Evolutionary conservation across 306 rosid species (phyloP), one percentile per base, ranked within the genome.

Genomic region (Abrus precatorius): DNA sequence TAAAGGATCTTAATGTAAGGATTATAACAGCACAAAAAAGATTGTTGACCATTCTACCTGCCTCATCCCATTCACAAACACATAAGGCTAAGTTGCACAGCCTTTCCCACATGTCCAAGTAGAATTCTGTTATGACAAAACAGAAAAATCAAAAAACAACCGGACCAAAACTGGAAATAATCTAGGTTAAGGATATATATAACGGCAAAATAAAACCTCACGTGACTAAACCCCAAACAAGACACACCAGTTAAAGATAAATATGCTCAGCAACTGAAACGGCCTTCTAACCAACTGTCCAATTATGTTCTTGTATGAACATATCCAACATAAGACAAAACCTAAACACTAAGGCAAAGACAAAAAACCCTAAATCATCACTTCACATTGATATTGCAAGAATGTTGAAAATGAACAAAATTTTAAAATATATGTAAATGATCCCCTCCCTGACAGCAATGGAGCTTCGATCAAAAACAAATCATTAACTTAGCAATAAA

Each of bases 41-140:
- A 80, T 48, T 30, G 77, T 20, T 49, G 62, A 70, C 76, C 83
- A 13, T 79, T 60, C 87, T 83, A 85, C 91, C 85, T 87, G 83
- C 81, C 83, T 80, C 72, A 13, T 80, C 76, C 81, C 78, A 80
- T 83, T 85, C 86, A 75, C 69, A 77, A 62, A 79, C 50, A 83
- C 59, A 75, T 63, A 84, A 86, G 83, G 77, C 70, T 63, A 76
- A 78, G 86, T 86, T 76, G 83, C 79, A 69, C 78, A 53, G 84
- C 86, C 82, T 84, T 77, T 68, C 77, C 85, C 86, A 40, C 56
- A 68, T 50, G 82, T 83, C 89, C 82, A 83, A 74, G 85, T 64
- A 47, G 87, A 71, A 71, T 45, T 89, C 96, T 91, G 90, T 87
- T 74, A 69, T 63, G 86, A 83, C 80, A 79, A 85, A 88, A 80